phyloP scores from a whole-genome alignment of 495 filamentous ascomycete genomes.

The Xylaria acuta region DNA sequence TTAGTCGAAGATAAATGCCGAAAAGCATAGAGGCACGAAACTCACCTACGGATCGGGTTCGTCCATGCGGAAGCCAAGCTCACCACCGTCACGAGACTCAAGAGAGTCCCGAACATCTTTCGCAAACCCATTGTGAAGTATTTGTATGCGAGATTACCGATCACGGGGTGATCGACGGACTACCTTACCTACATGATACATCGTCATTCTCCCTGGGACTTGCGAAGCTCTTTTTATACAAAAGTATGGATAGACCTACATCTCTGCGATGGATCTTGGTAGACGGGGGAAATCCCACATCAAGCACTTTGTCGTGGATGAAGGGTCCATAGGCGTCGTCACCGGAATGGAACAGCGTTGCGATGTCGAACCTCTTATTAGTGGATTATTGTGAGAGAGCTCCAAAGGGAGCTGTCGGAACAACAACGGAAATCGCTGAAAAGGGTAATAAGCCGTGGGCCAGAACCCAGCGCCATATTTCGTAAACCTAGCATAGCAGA shows the following conservation, averaged over 20 bases:
- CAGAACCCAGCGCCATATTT: background rate
- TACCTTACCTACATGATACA: background rate
- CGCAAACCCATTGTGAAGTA: constrained; percentile 2
- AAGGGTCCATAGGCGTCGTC: background rate
- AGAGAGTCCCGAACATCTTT: constrained; percentile 15
- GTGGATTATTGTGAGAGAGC: constrained; percentile 13
- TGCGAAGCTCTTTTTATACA: background rate
- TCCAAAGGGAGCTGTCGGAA: background rate
- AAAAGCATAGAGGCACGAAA: background rate
- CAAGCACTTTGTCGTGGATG: background rate
- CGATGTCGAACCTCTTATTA: constrained; percentile 9
- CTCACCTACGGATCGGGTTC: constrained; percentile 38
- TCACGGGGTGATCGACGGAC: background rate
- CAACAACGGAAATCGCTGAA: constrained; percentile 14
- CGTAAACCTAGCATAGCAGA: background rate
- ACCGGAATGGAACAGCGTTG: background rate
- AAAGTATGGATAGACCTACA: background rate
- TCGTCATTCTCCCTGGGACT: background rate
- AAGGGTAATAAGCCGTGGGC: constrained; percentile 4
- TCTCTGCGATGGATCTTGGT: background rate
- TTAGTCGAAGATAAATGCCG: background rate
- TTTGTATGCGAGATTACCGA: background rate
- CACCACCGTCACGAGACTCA: constrained; percentile 14
- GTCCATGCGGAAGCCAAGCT: constrained; percentile 40
- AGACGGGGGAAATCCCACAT: background rate